Base-by-base conservation (phyloP, 163 green algal species). In the Scenedesmus sp. region DNA sequence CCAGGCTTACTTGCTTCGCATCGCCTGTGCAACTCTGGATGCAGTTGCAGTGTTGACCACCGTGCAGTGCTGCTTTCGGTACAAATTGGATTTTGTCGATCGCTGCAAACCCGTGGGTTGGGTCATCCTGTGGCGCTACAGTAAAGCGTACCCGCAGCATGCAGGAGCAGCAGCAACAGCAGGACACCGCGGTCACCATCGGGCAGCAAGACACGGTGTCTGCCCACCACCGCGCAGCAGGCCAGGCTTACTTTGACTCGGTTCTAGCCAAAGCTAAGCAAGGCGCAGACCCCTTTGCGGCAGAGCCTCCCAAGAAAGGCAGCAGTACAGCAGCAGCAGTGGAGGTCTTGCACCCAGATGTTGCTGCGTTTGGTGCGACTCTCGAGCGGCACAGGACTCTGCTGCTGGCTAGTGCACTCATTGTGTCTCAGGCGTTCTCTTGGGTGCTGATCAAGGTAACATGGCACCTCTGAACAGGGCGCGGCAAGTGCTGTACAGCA, bases 371-470 rank as follows among this genome's bases (percentile, higher is more conserved):
- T 81, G 84, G 55, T 3, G 60, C n/a, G 12, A 54, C 23, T 9
- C 13, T 89, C 2, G 60, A 34, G 18, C 18, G 60, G 18, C 55
- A 90, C 23, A 84, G n/a, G 52, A 5, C 4, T 0, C 13, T 85
- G 79, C 8, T 86, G 13, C 73, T 79, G 13, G 54, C 56, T 46
- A 20, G 15, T 59, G 54, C 6, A 55, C 54, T 60, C 2, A 56
- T 91, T 3, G 8, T 34, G 2, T 8, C 57, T 7, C 55, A 86
- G 9, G 87, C 23, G 10, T 73, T 57, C 34, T 62, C 55, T 13
- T 76, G 87, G 76, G 73, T 84, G 86, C 23, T 90, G 18, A 84
- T 90, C 1, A 90, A 90, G 86, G 86, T 90, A 57, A 18, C 4
- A 12, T 9, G 66, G 12, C 7, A 79, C 10, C 6, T 26, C 82